Evolutionary conservation across 2,329 filamentous ascomycete species (phyloP), one percentile per base, ranked within the genome.

Genomic region (Xylaria digitata): DNA sequence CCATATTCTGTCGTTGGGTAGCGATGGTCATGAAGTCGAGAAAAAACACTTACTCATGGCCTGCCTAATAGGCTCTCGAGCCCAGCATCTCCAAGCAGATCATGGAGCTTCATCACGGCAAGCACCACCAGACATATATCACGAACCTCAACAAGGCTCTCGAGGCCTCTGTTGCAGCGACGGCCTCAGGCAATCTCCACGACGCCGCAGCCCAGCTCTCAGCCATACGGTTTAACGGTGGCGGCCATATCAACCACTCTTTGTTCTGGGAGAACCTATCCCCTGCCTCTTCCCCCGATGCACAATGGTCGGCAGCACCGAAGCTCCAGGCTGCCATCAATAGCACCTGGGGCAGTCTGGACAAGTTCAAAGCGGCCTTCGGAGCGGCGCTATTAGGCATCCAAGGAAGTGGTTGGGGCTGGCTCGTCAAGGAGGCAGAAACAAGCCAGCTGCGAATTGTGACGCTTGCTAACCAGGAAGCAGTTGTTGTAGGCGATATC

Each of bases 191-290:
- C 54, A 86, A 90, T 26, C 80, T 84, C 46, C 82, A 84, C 70
- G 87, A 93, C 71, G 84, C 92, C 61, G 82, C 87, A 4, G 81
- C 84, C 3, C 89, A 93, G 72, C 86, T 93, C 63, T 81, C 86
- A 19, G 87, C 87, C 68, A 89, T 97, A 82, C 92, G 91, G 75
- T 97, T 97, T 86, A 93, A 97, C 78, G 94, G 91, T 55, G 94
- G 94, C 49, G 94, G 94, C 6, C 94, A 97, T 83, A 90, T 96
- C 81, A 97, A 97, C 83, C 94, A 97, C 84, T 90, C 89, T 0
- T 88, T 97, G 42, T 97, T 97, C 85, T 97, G 94, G 94, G 89
- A 92, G 81, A 94, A 93, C 79, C 85, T 96, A 19, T 80, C 87
- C 0, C 91, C 92, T 0, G 80, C 88, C 0, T 83, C 81, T 19